phyloP scores from a whole-genome alignment of 495 filamentous ascomycete genomes.

The Tuber aestivum region DNA sequence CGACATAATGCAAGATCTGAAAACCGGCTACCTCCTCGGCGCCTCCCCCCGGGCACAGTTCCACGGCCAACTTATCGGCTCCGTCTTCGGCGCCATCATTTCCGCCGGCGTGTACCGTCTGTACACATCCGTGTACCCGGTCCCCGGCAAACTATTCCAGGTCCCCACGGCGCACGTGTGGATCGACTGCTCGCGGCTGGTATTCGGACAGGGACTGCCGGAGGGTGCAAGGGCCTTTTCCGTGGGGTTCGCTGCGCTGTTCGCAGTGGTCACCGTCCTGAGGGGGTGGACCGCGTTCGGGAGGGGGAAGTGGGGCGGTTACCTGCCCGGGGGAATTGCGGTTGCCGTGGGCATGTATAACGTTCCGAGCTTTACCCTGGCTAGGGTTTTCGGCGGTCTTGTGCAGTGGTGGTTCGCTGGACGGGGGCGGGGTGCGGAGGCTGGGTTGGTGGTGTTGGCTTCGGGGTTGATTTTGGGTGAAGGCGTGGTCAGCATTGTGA shows the following conservation, averaged over 20 bases:
- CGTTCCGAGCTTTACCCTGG: constrained; percentile 88
- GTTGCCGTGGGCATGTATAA: constrained; percentile 78
- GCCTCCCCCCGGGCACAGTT: constrained; percentile 93
- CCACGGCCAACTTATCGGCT: constrained; percentile 90
- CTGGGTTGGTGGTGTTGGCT: constrained; percentile 54
- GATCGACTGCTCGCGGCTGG: constrained; percentile 90
- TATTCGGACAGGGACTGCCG: constrained; percentile 88
- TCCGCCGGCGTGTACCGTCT: constrained; percentile 83
- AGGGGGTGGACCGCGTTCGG: constrained; percentile 50
- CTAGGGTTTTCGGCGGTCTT: constrained; percentile 76
- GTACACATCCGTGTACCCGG: constrained; percentile 81
- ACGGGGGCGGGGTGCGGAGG: constrained; percentile 49
- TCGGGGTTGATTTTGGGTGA: constrained; percentile 86
- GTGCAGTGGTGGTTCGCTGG: constrained; percentile 74
- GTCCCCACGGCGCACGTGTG: constrained; percentile 92
- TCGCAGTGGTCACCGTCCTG: constrained; percentile 61
- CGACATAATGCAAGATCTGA: constrained; percentile 97
- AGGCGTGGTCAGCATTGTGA: constrained; percentile 87
- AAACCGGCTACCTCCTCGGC: constrained; percentile 88
- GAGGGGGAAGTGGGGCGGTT: constrained; percentile 52
- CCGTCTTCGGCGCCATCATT: constrained; percentile 77
- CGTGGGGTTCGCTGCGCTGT: constrained; percentile 61
- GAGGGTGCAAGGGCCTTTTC: constrained; percentile 74
- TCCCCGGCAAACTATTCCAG: constrained; percentile 84
- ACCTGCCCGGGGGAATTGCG: constrained; percentile 86